Conservation (phyloP, 108 stramenopile genomes). For the Seminavis robusta region DNA sequence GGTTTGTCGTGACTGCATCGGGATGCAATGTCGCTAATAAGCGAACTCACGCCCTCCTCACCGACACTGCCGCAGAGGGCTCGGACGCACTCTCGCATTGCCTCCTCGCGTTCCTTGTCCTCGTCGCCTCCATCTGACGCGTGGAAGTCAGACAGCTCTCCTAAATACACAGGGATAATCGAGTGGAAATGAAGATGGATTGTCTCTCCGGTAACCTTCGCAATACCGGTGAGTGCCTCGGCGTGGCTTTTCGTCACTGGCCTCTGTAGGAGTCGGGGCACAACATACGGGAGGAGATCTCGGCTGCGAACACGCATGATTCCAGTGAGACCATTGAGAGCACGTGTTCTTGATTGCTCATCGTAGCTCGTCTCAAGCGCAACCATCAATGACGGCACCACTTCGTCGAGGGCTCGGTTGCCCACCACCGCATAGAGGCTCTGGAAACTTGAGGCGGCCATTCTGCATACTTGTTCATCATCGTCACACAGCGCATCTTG, state of each 20-base stretch:
- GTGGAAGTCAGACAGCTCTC: slow-evolving; percentile 69
- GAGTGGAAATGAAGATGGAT: slow-evolving; percentile 79
- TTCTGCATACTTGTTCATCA: slow-evolving; percentile 69
- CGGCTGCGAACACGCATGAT: slow-evolving; percentile 87
- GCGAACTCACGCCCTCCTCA: slow-evolving; percentile 75
- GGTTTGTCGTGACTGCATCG: slow-evolving; percentile 77
- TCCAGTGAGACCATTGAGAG: slow-evolving; percentile 91
- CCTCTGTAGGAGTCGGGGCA: slow-evolving; percentile 82
- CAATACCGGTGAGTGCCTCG: slow-evolving; percentile 85
- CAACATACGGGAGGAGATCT: slow-evolving; percentile 91
- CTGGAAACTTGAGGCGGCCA: slow-evolving; percentile 95
- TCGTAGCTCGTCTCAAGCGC: slow-evolving; percentile 66
- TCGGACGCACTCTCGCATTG: slow-evolving; percentile 57
- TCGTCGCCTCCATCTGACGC: slow-evolving; percentile 44
- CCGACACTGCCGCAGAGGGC: slow-evolving; percentile 64
- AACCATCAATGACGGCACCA: slow-evolving; percentile 91
- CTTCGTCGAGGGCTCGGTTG: slow-evolving; percentile 81
- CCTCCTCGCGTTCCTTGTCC: slow-evolving; percentile 50
- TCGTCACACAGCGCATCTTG: slow-evolving; percentile 94
- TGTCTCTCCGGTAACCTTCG: slow-evolving; percentile 78
- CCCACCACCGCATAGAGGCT: slow-evolving; percentile 90
- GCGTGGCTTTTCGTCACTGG: slow-evolving; percentile 88
- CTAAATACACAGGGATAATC: slow-evolving; percentile 73
- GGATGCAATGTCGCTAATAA: slow-evolving; percentile 72
- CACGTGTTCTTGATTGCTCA: slow-evolving; percentile 59